Evolutionary conservation across 176 grass and related monocot species (phyloP).

Genomic region (Metroxylon sagu): DNA sequence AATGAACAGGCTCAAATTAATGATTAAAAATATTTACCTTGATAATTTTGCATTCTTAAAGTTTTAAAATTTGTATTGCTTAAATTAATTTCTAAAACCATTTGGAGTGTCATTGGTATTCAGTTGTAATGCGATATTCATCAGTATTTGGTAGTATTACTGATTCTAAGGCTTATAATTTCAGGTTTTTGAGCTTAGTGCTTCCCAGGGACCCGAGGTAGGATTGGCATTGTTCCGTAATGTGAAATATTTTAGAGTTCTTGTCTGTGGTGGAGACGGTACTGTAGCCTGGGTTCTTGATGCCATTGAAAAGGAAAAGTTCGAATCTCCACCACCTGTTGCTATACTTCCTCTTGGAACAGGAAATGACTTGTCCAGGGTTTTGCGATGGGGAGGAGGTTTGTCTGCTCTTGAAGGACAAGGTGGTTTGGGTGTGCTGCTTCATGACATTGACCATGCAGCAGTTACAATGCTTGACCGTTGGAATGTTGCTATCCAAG

Average conservation of each 20-base stretch:
- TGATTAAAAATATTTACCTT: too few relatives aligned
- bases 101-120: too few relatives aligned
- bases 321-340: constrained; percentile 88
- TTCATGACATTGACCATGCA: constrained; percentile 65
- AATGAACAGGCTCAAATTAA: too few relatives aligned
- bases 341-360: constrained; percentile 89
- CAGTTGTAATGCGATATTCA: too few relatives aligned
- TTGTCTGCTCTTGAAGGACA: constrained; percentile 71
- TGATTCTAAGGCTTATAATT: constrained; percentile 13
- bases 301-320: constrained; percentile 75
- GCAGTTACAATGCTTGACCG: constrained; percentile 81
- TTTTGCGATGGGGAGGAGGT: constrained; percentile 79
- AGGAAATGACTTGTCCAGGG: constrained; percentile 76
- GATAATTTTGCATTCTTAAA: too few relatives aligned
- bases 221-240: constrained; percentile 58
- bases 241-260: constrained; percentile 73
- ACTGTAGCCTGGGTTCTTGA: constrained; percentile 88
- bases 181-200: constrained; percentile 84
- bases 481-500: constrained; percentile 72
- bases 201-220: constrained; percentile 71
- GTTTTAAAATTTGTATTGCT: too few relatives aligned
- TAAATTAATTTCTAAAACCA: too few relatives aligned
- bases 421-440: constrained; percentile 59
- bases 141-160: too few relatives aligned
- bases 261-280: constrained; percentile 95